Percentiles rank a stretch among this genome's conserved stretches.
Conservation (phyloP, 2,329 filamentous ascomycete genomes). For the Cladosporium sp. region DNA sequence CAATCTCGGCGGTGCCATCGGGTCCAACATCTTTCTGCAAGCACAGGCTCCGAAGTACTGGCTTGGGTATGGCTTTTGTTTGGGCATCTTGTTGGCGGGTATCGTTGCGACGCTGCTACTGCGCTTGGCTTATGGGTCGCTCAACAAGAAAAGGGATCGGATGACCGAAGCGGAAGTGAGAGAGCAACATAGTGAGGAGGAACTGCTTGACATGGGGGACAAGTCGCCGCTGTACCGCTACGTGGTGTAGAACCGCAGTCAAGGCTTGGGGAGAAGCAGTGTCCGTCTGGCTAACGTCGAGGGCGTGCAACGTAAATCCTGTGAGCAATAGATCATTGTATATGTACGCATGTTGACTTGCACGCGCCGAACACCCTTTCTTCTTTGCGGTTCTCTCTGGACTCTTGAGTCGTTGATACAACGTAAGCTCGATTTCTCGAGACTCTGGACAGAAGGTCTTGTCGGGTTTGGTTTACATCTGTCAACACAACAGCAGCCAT, state of each 20-base stretch:
- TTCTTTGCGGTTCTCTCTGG: neutral
- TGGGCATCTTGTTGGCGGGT: slow-evolving; percentile 20
- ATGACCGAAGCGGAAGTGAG: slow-evolving; percentile 37
- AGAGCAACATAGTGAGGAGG: slow-evolving; percentile 37
- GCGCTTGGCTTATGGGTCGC: slow-evolving; percentile 32
- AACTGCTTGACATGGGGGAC: slow-evolving; percentile 40
- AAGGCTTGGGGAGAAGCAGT: neutral
- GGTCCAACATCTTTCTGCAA: slow-evolving; percentile 51
- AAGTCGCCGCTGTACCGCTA: slow-evolving; percentile 40
- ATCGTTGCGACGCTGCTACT: slow-evolving; percentile 28
- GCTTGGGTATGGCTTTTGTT: slow-evolving; percentile 50
- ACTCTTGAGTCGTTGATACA: neutral
- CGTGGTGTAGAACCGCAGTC: neutral
- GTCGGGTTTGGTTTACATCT: neutral
- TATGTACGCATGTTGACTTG: neutral
- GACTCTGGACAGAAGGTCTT: neutral
- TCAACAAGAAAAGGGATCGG: slow-evolving; percentile 37
- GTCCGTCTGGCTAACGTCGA: neutral
- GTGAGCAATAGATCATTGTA: neutral
- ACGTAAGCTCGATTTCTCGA: no score
- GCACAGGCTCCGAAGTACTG: slow-evolving; percentile 51
- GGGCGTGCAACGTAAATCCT: neutral
- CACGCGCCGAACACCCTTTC: neutral
- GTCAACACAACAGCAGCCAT: neutral
- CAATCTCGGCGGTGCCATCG: slow-evolving; percentile 52